Evolutionary conservation across 352 stramenopile species (phyloP).

Genomic region (Phytopythium kandeliae): DNA sequence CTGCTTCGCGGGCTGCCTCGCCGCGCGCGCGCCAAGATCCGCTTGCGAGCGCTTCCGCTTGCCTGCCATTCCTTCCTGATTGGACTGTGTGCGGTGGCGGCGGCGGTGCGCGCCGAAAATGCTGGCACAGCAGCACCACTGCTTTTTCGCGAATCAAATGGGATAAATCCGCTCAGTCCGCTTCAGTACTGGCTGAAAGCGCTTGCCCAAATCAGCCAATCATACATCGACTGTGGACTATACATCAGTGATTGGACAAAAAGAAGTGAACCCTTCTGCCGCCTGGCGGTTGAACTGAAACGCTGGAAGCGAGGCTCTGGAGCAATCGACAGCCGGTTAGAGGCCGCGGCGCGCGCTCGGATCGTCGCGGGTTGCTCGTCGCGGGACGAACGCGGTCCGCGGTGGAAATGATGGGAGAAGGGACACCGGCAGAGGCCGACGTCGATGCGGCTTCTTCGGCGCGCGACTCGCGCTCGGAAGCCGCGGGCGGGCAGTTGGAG

Average conservation of each 20-base stretch:
- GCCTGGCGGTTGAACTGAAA: no score
- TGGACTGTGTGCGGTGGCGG: not conserved
- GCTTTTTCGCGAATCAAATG: no score
- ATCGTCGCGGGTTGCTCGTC: not conserved
- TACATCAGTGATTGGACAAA: not conserved
- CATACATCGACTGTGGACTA: no score
- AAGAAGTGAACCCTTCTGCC: not conserved
- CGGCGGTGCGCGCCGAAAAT: no score
- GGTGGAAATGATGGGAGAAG: not conserved
- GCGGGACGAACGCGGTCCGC: not conserved
- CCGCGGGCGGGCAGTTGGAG: not conserved
- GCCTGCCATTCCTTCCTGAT: constrained; percentile 15
- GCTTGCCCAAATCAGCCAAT: no score
- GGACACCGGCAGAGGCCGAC: not conserved
- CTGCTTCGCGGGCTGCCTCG: constrained; percentile 20
- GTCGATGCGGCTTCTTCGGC: not conserved
- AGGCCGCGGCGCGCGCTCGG: no score
- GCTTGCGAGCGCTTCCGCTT: constrained; percentile 25
- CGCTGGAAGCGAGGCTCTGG: no score
- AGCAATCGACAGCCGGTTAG: no score
- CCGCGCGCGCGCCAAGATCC: not conserved
- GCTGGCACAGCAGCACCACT: no score
- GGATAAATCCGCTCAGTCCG: no score
- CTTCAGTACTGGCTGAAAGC: no score
- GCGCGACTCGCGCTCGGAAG: not conserved